Base-by-base conservation (phyloP, 352 stramenopile species). In the Pythium aristosporum region DNA sequence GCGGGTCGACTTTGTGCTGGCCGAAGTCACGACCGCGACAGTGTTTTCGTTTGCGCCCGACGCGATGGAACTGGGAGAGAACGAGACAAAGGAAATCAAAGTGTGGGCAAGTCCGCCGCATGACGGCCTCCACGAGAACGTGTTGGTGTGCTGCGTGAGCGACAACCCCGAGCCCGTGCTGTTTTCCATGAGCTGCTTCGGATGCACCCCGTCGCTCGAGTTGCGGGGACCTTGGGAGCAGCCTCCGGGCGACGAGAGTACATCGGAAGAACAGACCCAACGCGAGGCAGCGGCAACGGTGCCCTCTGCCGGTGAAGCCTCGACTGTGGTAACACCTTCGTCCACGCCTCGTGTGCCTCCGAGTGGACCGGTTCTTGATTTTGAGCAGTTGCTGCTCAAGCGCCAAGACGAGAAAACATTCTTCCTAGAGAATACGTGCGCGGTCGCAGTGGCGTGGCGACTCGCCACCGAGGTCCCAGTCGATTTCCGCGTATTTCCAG, bases 311-410 rank as follows among this genome's bases (percentile, higher is more conserved):
- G 36, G 34, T 3, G 51, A 36, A 23, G 36, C 34, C 37, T 58
- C 51, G 15, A 36, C 51, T 4, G 34, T 58, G 1, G 21, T 1
- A 16, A 48, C 51, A 20, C 53, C 53, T 2, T n/a, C 53, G n/a
- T 51, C 53, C 21, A 60, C 53, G 39, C 53, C 53, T 18, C 53
- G 53, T 5, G 53, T 41, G 25, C 53, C 39, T 20, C 39, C 39
- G 39, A 18, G 11, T 20, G 21, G 21, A 2, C 74, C 73, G 2
- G 53, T 90, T 0, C 67, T 98, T 20, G 88, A 98, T 62, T 98
- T 98, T 44, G 92, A 97, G 53, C 78, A 96, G 30, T 61, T 98
- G 37, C 68, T 98, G n/a, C 69, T 98, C 23, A 87, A 89, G 48
- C 82, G 87, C 0, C 73, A 87, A 44, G 90, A 98, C 37, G 88